A percentile compares a stretch with the other conserved stretches of the same genome.
Evolutionary conservation across 345 rosid genomes (phyloP).

Genomic region (Trapa incisa): DNA sequence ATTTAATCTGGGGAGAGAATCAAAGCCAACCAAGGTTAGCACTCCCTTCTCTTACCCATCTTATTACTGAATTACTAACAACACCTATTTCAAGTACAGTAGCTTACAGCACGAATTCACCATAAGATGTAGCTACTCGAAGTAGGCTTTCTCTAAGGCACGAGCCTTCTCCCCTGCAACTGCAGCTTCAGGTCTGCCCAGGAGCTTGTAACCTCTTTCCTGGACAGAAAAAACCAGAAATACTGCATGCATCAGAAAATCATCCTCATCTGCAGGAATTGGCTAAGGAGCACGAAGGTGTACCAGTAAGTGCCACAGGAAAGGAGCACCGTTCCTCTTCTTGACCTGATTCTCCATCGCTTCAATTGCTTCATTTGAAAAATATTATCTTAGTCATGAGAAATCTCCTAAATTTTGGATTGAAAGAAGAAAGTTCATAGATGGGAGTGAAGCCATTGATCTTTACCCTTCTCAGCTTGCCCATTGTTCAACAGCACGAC

Average conservation of each 20-base stretch:
- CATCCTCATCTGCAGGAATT: not conserved
- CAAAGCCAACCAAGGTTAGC: no score
- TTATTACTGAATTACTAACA: not conserved
- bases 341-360: constrained; percentile 41
- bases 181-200: constrained; percentile 27
- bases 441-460: not conserved
- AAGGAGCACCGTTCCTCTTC: constrained; percentile 59
- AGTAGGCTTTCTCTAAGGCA: constrained; percentile 48
- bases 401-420: not conserved
- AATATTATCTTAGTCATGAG: constrained; percentile 2
- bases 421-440: not conserved
- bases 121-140: constrained; percentile 11
- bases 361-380: constrained; percentile 34
- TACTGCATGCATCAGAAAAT: not conserved
- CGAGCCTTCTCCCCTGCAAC: constrained; percentile 39
- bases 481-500: constrained; percentile 49
- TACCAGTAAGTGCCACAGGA: constrained; percentile 82
- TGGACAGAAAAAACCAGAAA: constrained; percentile 11
- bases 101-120: not conserved
- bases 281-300: not conserved
- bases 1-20: no score
- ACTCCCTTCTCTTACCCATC: not conserved
- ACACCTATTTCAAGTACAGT: not conserved
- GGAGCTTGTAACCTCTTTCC: constrained; percentile 53
- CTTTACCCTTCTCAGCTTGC: constrained; percentile 46